Evolutionary conservation across 2,329 filamentous ascomycete genomes (phyloP), one percentile per base, ranked within the genome.

Genomic region (Penicillium olsonii): DNA sequence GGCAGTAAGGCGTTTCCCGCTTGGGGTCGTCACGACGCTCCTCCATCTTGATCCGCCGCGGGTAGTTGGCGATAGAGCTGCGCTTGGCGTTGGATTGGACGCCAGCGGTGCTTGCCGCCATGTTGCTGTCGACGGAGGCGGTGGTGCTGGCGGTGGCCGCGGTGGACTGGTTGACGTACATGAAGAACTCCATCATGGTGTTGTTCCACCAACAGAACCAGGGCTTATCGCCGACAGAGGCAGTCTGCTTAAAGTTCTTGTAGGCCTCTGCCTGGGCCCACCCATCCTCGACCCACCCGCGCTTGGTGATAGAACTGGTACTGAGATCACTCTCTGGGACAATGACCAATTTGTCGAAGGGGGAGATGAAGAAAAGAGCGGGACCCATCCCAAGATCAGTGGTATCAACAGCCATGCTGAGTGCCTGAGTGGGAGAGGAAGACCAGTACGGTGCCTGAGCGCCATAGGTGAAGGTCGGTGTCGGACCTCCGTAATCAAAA

Each of bases 121-220:
- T 54, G 15, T 57, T 17, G 42, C 50, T 44, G 29, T 39, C 37
- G 37, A 55, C 52, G 12, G 54, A 35, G 14, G 62, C 45, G n/a
- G 59, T 63, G 17, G 60, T 46, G 38, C 57, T 52, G 19, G 55
- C 59, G 14, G 46, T 52, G 18, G 60, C 62, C 20, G 60, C 57
- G 12, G 77, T 73, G 40, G 80, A 73, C 63, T 82, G 68, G 45
- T 81, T 77, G 45, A 83, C 73, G 60, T 87, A 88, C 39, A 88
- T 78, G 67, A 87, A 87, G 31, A 82, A 80, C 65, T 88, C 85
- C 42, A 87, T 75, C 45, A 83, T 75, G 0, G 85, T 88, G 12
- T 75, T 72, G 62, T 88, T 88, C 84, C 84, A 88, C 64, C 80
- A 82, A 66, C 85, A 88, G 60, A 83, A 85, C 84, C 84, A 88